Evolutionary conservation across 257 asterid genomes (phyloP), one percentile per base, ranked within the genome.

Genomic region (Salvia rosmarinus): DNA sequence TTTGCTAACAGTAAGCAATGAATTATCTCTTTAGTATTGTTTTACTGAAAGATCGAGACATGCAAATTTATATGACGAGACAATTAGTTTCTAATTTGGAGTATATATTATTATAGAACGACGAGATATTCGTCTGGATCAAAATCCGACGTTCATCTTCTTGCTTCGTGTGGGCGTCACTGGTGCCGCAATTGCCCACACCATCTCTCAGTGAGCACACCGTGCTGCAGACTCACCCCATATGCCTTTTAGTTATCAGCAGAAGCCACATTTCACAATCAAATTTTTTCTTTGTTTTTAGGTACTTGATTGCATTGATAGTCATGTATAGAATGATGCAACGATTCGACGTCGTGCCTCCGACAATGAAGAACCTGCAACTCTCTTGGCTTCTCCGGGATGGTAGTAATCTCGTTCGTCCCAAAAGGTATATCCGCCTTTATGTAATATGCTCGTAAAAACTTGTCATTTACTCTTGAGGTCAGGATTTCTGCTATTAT

Each of bases 1-100:
- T 79, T 70, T 67, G 90, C 86, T 61, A 81, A 85, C 34, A 10
- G 90, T 81, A 65, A 72, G 80, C 70, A 68, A 46, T n/a, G n/a
- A 43, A 6, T 4, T 35, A 35, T 58, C 9, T 37, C n/a, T 46
- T 12, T 30, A 13, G 64, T n/a, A n/a, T n/a, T n/a, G n/a, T n/a
- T n/a, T n/a, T n/a, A n/a, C n/a, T n/a, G n/a, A n/a, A n/a, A n/a
- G n/a, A n/a, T n/a, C n/a, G n/a, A n/a, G n/a, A n/a, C n/a, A n/a
- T n/a, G n/a, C n/a, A n/a, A n/a, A n/a, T n/a, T n/a, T 46, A 46
- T 46, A 19, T 46, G 19, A 14, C 51, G 5, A 46, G 10, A 46
- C 16, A 0, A 46, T 46, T 2, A 13, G 8, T 46, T 46, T 46
- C 16, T 5, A 12, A 44, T 44, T 44, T 40, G n/a, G 19, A 46